Percentiles rank a stretch among this genome's conserved stretches.
These are phyloP conservation scores for Pyracantha coccinea DNA, from an alignment of 331 rosid genomes.

Conservation along the genomic window DNA sequence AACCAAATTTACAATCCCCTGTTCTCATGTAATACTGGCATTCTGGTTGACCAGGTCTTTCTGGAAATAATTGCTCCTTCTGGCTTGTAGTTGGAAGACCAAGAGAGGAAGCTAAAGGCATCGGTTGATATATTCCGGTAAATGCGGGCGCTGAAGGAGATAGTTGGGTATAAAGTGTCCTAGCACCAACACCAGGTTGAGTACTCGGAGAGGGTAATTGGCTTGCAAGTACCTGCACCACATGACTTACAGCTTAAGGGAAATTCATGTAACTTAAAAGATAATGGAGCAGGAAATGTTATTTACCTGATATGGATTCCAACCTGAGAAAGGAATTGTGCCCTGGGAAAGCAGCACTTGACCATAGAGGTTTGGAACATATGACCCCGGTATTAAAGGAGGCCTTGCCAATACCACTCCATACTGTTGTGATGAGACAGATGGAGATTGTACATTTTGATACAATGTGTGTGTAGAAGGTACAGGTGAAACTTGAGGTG, in stretches of 20 bases:
- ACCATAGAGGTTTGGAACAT: constrained; percentile 74
- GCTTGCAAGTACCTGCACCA: constrained; percentile 58
- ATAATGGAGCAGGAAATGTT: constrained; percentile 13
- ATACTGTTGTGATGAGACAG: constrained; percentile 74
- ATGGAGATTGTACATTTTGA: constrained; percentile 57
- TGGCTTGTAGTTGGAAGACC: constrained; percentile 54
- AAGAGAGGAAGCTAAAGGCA: constrained; percentile 35
- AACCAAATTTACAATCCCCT: constrained; percentile 94
- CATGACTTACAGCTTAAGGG: constrained; percentile 14
- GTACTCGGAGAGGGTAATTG: constrained; percentile 57
- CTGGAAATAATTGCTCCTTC: constrained; percentile 68
- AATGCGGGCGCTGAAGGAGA: constrained; percentile 49
- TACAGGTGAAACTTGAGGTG: constrained; percentile 42
- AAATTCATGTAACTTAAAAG: constrained; percentile 15
- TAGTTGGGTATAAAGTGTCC: constrained; percentile 53
- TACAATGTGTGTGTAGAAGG: constrained; percentile 53
- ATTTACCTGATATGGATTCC: constrained; percentile 86
- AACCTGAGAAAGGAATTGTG: constrained; percentile 63
- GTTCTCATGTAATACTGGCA: constrained; percentile 92
- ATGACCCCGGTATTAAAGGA: constrained; percentile 60
- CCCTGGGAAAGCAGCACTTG: constrained; percentile 70
- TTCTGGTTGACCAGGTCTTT: constrained; percentile 92
- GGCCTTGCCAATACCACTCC: constrained; percentile 78
- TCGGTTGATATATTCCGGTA: constrained; percentile 48
- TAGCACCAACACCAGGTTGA: constrained; percentile 48